Evolutionary conservation across 2,329 filamentous ascomycete genomes (phyloP), one percentile per base, ranked within the genome.

Genomic region (Aciculosporium take): DNA sequence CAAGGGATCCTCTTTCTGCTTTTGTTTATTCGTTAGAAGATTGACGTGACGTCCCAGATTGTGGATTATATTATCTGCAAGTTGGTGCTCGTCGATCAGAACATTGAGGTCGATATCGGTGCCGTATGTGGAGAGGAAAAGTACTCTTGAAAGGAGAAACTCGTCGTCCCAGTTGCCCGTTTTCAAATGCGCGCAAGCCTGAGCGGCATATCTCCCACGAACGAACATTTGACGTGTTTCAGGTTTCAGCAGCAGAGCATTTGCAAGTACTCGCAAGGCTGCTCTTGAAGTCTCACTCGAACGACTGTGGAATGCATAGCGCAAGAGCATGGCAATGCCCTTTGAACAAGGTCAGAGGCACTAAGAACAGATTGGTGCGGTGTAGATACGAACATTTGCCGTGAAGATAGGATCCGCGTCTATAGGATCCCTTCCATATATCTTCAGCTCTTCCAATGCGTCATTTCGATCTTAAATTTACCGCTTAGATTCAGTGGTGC

Each of bases 391-490:
- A 68, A 83, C 86, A 61, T 81, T 67, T 59, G 75, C 72, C n/a
- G 82, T 81, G 61, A 91, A 95, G 44, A 96, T 89, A 1, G 85
- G 81, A 44, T 81, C 81, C 23, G 87, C 79, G 60, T 84, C 70
- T 24, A 65, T 66, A 7, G 80, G 75, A 51, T 81, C 78, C 45
- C 87, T 78, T 6, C 87, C 60, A 49, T 51, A 57, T 34, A 53
- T 53, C 60, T 94, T 94, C 37, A 95, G 68, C 51, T 86, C 65
- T 49, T 81, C 76, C 4, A 82, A 59, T 10, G 68, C 66, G 8
- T 68, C 61, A 51, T 76, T 72, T 46, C 77, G 72, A 54, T 84
- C 83, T 86, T 47, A 28, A 17, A 29, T 15, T 8, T 13, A 17
- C 12, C 7, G 10, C 12, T 41, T 37, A 45, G 40, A 39, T 31